These are phyloP conservation scores for Ogataea saltuana DNA, from an alignment of 805 yeast genomes.

Conservation along the genomic window DNA sequence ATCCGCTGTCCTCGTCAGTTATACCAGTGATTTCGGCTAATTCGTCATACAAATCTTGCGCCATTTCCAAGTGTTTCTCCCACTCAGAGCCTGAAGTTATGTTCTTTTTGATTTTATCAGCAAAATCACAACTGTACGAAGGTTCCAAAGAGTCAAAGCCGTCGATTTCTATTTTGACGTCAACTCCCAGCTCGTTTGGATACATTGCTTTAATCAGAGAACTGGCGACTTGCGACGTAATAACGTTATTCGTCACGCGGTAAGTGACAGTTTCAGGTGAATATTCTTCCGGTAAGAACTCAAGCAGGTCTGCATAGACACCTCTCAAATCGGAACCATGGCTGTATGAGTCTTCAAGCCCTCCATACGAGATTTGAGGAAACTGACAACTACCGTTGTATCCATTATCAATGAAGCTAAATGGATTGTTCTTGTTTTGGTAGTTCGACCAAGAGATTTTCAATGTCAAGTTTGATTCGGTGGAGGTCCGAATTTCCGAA, in stretches of 20 bases:
- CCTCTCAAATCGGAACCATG: constrained; percentile 42
- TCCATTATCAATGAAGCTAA: constrained; percentile 24
- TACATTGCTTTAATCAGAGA: constrained; percentile 40
- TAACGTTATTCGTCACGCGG: constrained; percentile 41
- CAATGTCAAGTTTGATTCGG: constrained; percentile 12
- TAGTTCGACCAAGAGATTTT: constrained; percentile 27
- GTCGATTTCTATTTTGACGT: constrained; percentile 34
- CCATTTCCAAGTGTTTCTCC: constrained; percentile 37
- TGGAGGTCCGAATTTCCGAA: constrained; percentile 20
- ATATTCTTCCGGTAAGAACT: constrained; percentile 38
- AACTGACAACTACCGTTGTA: constrained; percentile 38
- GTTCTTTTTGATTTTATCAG: constrained; percentile 27
- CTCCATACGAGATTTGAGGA: constrained; percentile 43
- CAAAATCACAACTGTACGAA: constrained; percentile 36
- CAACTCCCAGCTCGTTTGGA: constrained; percentile 34
- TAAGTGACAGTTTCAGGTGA: constrained; percentile 32
- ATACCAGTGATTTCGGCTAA: constrained; percentile 35
- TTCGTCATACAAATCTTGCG: constrained; percentile 30
- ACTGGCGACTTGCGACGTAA: constrained; percentile 43
- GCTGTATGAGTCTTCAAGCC: constrained; percentile 39
- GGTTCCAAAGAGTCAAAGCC: constrained; percentile 41
- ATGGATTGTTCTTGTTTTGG: constrained; percentile 33
- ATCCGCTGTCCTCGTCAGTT: constrained; percentile 20
- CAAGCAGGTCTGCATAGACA: constrained; percentile 39
- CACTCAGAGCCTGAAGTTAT: constrained; percentile 36